phyloP scores from a whole-genome alignment of 2,329 filamentous ascomycete species.

The Ophiocordyceps camponoti-floridani region DNA sequence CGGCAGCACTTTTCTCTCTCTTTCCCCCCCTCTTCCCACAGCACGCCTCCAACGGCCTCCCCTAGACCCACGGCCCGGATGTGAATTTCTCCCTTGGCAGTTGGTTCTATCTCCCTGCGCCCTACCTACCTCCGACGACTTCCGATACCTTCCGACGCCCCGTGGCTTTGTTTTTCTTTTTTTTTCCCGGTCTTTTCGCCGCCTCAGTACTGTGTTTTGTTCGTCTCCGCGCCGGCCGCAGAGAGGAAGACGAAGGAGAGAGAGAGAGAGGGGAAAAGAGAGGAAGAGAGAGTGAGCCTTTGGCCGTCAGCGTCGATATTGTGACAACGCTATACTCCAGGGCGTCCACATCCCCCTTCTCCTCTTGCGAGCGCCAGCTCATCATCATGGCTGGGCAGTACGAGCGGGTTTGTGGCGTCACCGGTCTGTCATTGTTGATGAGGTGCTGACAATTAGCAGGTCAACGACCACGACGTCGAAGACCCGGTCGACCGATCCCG shows the following conservation, averaged over 20 bases:
- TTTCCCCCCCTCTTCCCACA: not conserved
- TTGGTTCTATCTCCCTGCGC: not conserved
- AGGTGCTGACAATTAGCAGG: slow-evolving; percentile 17
- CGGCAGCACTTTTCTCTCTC: not conserved
- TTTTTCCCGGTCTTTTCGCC: not conserved
- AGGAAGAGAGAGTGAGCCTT: not conserved
- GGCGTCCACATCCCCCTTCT: not conserved
- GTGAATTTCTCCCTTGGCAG: not conserved
- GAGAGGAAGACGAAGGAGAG: not conserved
- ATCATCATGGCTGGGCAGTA: slow-evolving; percentile 35
- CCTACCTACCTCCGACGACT: not conserved
- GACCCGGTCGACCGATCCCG: slow-evolving; percentile 21
- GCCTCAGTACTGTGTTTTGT: not conserved
- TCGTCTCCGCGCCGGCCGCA: not conserved
- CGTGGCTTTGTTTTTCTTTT: not conserved
- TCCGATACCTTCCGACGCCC: not conserved
- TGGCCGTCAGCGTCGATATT: not conserved
- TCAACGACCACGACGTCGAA: slow-evolving; percentile 41
- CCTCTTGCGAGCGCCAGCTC: not conserved
- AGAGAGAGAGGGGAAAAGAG: not conserved
- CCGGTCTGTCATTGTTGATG: not conserved
- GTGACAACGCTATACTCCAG: no score
- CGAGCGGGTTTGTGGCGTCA: slow-evolving; percentile 29
- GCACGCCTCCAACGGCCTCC: not conserved
- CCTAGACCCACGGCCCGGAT: not conserved